Evolutionary conservation across 768 basidiomycete species (phyloP).

Genomic region (Filobasidium wieringae): DNA sequence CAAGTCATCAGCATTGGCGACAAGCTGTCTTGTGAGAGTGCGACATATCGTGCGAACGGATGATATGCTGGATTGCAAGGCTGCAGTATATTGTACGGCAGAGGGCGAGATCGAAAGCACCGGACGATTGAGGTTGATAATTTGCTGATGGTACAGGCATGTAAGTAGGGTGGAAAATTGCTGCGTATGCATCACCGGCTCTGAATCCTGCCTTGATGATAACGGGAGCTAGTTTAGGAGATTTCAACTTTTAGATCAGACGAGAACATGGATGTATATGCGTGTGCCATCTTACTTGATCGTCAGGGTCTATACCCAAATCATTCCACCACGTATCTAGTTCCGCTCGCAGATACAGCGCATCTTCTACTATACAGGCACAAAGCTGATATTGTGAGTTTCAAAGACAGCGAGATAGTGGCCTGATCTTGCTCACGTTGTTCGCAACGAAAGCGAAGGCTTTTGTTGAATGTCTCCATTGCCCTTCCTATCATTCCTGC

Average conservation of each 20-base stretch:
- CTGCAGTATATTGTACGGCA: slow-evolving; percentile 12
- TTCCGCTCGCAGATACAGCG: slow-evolving; percentile 7
- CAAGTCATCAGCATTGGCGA: neutral
- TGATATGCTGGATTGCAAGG: slow-evolving; percentile 16
- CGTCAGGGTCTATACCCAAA: slow-evolving; percentile 11
- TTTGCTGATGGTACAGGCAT: slow-evolving; percentile 20
- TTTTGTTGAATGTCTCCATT: slow-evolving; percentile 22
- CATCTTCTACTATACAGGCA: slow-evolving; percentile 10
- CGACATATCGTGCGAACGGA: slow-evolving; percentile 16
- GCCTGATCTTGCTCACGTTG: neutral
- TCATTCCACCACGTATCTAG: slow-evolving; percentile 24
- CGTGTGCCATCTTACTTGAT: slow-evolving; percentile 1
- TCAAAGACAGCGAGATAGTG: neutral
- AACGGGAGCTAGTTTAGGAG: neutral
- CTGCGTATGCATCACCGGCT: neutral
- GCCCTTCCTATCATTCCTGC: slow-evolving; percentile 15
- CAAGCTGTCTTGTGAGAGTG: slow-evolving; percentile 2
- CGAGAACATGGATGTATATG: no score
- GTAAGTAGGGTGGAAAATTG: slow-evolving; percentile 15
- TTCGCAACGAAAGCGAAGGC: neutral
- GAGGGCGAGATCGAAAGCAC: slow-evolving; percentile 15
- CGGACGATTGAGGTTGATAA: slow-evolving; percentile 16
- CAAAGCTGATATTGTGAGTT: no score
- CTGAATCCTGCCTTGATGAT: neutral
- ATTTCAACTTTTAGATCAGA: no score